Evolutionary conservation across 257 asterid species (phyloP), one percentile per base, ranked within the genome.

Genomic region (Plectranthus barbatus): DNA sequence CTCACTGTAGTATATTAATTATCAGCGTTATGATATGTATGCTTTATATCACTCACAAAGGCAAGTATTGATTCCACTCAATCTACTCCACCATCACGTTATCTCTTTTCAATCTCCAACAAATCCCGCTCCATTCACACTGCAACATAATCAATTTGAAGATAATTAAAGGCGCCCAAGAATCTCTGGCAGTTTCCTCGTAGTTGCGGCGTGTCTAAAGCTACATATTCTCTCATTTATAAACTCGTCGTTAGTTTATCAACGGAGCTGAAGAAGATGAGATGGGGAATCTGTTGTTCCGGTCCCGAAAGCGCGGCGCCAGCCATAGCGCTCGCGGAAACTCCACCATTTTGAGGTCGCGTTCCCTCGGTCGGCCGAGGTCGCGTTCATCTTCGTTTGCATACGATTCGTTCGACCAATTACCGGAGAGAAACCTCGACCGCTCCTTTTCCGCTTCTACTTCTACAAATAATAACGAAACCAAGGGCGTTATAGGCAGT

Each of bases 201-300:
- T 20, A 26, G 33, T 19, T 65, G 73, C 76, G 20, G 20, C 13
- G 24, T 59, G 72, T 60, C 29, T 36, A 69, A 57, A 64, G 66
- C 26, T 20, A 23, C 12, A 34, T 19, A 23, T 45, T 49, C 37
- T 37, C 54, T 58, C 9, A 6, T 45, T 18, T 37, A 72, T 68
- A 72, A 9, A 54, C 47, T 21, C 7, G 19, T 9, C n/a, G 20
- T 8, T 9, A 23, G 29, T 9, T 21, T 29, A 21, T 48, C 67
- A 29, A n/a, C 20, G 58, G 41, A 51, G 34, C 54, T 20, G 63
- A 54, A 68, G 72, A 75, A 64, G 69, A 76, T 79, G 81, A 50
- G 70, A 76, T 76, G 84, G 81, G 84, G 15, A 79, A 73, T 41
- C 58, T 64, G 60, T 47, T 70, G 44, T 62, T 23, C 45, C 68